These are phyloP conservation scores for Debaryomyces nepalensis DNA, from an alignment of 1,139 yeast species.

Conservation along the genomic window DNA sequence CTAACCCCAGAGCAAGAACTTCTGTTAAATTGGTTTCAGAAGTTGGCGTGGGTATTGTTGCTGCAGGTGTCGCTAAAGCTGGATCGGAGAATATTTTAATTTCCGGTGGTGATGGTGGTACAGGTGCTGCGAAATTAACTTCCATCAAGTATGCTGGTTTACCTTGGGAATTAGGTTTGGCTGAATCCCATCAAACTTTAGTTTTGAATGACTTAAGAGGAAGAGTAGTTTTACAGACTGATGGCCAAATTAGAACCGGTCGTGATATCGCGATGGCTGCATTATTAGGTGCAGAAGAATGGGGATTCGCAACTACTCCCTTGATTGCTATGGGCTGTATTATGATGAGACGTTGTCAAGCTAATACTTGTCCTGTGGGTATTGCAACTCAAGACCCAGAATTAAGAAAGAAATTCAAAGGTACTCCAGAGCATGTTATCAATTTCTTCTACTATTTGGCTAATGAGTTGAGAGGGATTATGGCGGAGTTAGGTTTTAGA, in stretches of 20 bases:
- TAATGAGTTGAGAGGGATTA: conserved; percentile 86
- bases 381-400: conserved; percentile 98
- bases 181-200: conserved; percentile 96
- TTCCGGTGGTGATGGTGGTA: conserved; percentile 99
- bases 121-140: conserved; percentile 98
- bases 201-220: conserved; percentile 96
- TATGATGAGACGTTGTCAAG: conserved; percentile 92
- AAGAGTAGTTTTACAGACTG: conserved; percentile 92
- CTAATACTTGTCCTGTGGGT: conserved; percentile 96
- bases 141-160: conserved; percentile 96
- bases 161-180: conserved; percentile 98
- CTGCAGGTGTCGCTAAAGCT: conserved; percentile 99
- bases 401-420: conserved; percentile 87
- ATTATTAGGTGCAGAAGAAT: conserved; percentile 95
- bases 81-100: conserved; percentile 95
- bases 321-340: conserved; percentile 97
- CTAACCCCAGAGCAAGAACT: conserved; percentile 96
- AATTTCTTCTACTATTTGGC: conserved; percentile 95
- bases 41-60: conserved; percentile 98
- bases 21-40: conserved; percentile 96
- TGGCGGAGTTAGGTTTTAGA: conserved; percentile 95
- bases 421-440: conserved; percentile 98
- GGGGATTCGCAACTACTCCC: conserved; percentile 98
- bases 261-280: conserved; percentile 96
- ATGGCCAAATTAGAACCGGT: conserved; percentile 96